Evolutionary conservation across 2,329 filamentous ascomycete species (phyloP), one percentile per base, ranked within the genome.

Genomic region (Cercospora zeae-maydis): DNA sequence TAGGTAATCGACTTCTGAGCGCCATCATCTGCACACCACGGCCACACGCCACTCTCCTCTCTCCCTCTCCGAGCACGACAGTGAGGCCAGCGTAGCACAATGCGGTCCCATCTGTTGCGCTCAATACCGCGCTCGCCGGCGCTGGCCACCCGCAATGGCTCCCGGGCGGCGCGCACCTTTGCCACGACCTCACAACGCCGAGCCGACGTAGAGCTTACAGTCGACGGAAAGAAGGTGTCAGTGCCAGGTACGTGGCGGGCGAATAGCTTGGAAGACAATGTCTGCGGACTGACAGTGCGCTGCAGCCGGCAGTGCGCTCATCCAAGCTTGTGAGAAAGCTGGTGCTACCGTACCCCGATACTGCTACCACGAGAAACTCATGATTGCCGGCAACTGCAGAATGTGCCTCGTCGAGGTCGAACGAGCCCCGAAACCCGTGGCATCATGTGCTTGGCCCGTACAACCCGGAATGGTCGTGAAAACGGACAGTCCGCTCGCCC

Each of bases 351-450:
- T 98, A 75, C 93, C 93, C 72, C 92, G 93, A 91, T 97, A 96
- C 81, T 98, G 93, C 82, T 98, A 98, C 81, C 93, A 97, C 86
- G 93, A 98, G 90, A 98, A 99, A 82, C 86, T 99, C 72, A 92
- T 96, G 89, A 96, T 99, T 84, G 95, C 95, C 75, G 95, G 95
- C 80, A 99, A 98, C 81, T 99, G 95, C 81, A 92, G 95, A 82
- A 99, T 99, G 95, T 99, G 95, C 81, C 82, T 99, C 75, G 95
- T 99, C 75, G 95, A 99, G 83, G 95, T 99, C 70, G 95, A 98
- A 82, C 87, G 88, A 79, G 91, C 92, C 65, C 95, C 95, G 63
- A 99, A 99, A 82, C 95, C 95, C 64, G 93, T 98, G 62, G 95
- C 95, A 73, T 99, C 95, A 67, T 99, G 95, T 80, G 95, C 95